A percentile compares a stretch with the other conserved stretches of the same genome.
These are phyloP conservation scores for Coemansia sp. DNA, from an alignment of 371 early-diverging fungal species.

Conservation along the genomic window DNA sequence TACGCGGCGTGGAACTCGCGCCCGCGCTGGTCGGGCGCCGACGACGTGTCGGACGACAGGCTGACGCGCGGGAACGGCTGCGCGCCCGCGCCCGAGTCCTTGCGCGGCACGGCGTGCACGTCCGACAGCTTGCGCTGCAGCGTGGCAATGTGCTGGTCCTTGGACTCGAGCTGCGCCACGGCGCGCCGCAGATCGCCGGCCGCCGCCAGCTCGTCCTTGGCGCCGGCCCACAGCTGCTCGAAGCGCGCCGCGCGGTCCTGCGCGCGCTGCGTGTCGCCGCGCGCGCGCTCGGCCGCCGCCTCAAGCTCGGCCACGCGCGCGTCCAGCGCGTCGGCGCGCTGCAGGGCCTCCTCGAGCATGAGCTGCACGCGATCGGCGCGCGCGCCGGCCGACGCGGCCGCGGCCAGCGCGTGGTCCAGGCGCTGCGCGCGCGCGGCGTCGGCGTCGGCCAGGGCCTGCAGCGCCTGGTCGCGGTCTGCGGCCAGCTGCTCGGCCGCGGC, in stretches of 20 bases:
- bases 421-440: constrained; percentile 27
- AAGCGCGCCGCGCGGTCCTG: constrained; percentile 23
- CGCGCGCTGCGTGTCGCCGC: constrained; percentile 20
- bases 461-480: background rate
- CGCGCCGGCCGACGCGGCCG: constrained; percentile 36
- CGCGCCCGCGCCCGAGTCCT: constrained; percentile 1
- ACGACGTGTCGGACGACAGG: constrained; percentile 12
- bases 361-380: constrained; percentile 44
- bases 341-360: constrained; percentile 35
- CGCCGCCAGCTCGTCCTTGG: constrained; percentile 37
- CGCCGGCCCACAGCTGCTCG: constrained; percentile 39
- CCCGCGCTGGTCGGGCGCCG: constrained; percentile 13
- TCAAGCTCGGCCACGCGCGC: constrained; percentile 16
- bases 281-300: constrained; percentile 24
- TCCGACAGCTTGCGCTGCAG: constrained; percentile 46
- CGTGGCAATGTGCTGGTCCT: constrained; percentile 42
- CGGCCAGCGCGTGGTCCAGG: constrained; percentile 27
- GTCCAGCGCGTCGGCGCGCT: constrained; percentile 20
- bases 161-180: constrained; percentile 43
- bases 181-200: constrained; percentile 29
- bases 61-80: constrained; percentile 14
- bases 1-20: constrained; percentile 40
- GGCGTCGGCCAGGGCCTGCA: constrained; percentile 17
- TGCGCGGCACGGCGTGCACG: constrained; percentile 3
- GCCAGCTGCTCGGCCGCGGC: background rate